Conservation (phyloP, 495 filamentous ascomycete genomes). For the Aspergillus kassunensis region DNA sequence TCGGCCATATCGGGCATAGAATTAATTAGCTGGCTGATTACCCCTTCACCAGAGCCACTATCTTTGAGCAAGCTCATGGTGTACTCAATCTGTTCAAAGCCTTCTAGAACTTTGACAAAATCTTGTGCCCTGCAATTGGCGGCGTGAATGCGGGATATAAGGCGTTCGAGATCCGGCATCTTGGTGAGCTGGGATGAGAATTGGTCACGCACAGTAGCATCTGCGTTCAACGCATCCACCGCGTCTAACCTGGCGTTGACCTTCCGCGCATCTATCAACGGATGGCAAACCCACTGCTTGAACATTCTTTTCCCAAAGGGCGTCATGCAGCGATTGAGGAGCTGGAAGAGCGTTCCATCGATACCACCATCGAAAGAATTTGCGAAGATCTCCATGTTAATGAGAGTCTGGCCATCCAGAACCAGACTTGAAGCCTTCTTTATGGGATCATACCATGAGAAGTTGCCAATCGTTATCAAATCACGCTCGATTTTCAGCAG, state of each 20-base stretch:
- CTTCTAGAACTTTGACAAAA: conserved; percentile 91
- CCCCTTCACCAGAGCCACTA: conserved; percentile 66
- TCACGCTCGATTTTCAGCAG: conserved; percentile 85
- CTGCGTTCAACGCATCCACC: conserved; percentile 86
- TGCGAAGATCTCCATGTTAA: conserved; percentile 94
- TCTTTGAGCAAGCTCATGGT: conserved; percentile 73
- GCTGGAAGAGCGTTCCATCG: conserved; percentile 82
- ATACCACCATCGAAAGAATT: conserved; percentile 85
- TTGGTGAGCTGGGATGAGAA: conserved; percentile 82
- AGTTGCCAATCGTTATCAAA: conserved; percentile 85
- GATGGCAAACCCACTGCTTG: conserved; percentile 97
- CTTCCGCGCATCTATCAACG: conserved; percentile 74
- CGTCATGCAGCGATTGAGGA: conserved; percentile 92
- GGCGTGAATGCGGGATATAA: conserved; percentile 94
- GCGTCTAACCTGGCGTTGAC: conserved; percentile 97
- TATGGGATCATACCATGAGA: conserved; percentile 90
- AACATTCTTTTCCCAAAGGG: conserved; percentile 97
- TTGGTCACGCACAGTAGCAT: conserved; percentile 69
- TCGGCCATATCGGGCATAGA: conserved; percentile 79
- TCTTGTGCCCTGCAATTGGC: conserved; percentile 82
- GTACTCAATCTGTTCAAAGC: conserved; percentile 95
- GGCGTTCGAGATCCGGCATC: conserved; percentile 89
- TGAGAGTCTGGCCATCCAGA: conserved; percentile 91
- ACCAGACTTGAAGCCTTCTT: conserved; percentile 89
- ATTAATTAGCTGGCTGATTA: conserved; percentile 77